Evolutionary conservation across 108 stramenopile species (phyloP), one percentile per base, ranked within the genome.

Genomic region (Nitzschia putrida): DNA sequence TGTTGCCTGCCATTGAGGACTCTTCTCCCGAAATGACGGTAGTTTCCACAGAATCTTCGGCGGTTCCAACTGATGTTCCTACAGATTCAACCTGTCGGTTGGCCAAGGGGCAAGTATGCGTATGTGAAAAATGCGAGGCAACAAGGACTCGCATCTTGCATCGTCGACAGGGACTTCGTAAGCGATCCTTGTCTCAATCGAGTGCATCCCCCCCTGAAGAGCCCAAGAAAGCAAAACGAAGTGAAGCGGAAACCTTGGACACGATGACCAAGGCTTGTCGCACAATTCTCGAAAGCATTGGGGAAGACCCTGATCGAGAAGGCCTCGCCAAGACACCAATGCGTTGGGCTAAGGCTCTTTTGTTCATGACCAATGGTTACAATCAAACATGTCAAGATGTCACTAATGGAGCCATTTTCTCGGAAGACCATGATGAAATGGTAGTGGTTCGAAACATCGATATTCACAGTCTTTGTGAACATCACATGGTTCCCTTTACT

Each of bases 401-500:
- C 29, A 83, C 96, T 18, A 95, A 96, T 65, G 86, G 81, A 22
- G 99, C 97, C 4, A 72, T 99, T 29, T 99, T 99, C 75, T 92
- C 91, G 56, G 90, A 91, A 64, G 74, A 84, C 68, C 92, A 96
- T 68, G 82, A 87, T 56, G 97, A 98, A 76, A 97, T 98, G 91
- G 97, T 99, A 18, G 87, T 98, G 9, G 97, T 99, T 16, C 86
- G 88, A 69, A 92, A 99, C 81, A 99, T 99, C 74, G 96, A 96
- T 61, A 91, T 99, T 50, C 90, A 94, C 75, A 83, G 81, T 54
- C 77, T 98, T 72, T 99, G 99, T 77, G 99, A 99, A 80, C 99
- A 99, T 83, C 99, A 99, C 76, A 94, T 99, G 95, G 90, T 99
- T 16, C 99, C 99, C 9, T 99, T 99, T 73, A 81, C 83, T 8